Conservation (phyloP, 768 basidiomycete species). For the Russula vinacea region DNA sequence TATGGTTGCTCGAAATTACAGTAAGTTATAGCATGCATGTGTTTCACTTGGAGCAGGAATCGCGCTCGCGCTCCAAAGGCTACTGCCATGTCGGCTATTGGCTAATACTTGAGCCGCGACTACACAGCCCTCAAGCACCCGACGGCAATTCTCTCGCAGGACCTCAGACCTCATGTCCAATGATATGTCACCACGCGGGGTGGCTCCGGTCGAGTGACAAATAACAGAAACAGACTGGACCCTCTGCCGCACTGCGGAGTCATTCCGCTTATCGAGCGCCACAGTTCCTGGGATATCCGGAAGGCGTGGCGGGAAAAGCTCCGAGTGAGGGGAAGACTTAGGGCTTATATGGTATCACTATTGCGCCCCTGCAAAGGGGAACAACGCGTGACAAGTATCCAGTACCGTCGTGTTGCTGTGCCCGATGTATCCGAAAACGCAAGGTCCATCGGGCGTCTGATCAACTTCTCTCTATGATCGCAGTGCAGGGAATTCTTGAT, state of each 20-base stretch:
- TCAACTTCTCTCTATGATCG: no score
- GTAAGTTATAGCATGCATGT: not conserved
- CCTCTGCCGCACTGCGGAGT: not conserved
- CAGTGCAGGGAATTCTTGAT: no score
- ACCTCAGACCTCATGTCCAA: slow-evolving; percentile 11
- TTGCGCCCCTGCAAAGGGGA: not conserved
- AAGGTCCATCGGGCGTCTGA: no score
- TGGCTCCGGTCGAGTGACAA: not conserved
- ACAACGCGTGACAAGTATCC: not conserved
- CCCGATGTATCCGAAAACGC: no score
- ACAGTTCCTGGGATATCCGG: not conserved
- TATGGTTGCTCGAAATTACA: not conserved
- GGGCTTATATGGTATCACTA: not conserved
- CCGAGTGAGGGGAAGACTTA: not conserved
- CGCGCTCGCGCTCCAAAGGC: not conserved
- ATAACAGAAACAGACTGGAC: not conserved
- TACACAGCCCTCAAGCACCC: not conserved
- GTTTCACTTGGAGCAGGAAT: not conserved
- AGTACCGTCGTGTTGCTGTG: no score
- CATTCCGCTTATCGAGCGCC: slow-evolving; percentile 3
- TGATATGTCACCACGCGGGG: not conserved
- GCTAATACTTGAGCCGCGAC: not conserved
- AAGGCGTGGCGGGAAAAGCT: not conserved
- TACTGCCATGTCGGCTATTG: no score
- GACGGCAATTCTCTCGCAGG: not conserved